These are phyloP conservation scores for Xylaria venustula DNA, from an alignment of 495 filamentous ascomycete species.

Conservation along the genomic window DNA sequence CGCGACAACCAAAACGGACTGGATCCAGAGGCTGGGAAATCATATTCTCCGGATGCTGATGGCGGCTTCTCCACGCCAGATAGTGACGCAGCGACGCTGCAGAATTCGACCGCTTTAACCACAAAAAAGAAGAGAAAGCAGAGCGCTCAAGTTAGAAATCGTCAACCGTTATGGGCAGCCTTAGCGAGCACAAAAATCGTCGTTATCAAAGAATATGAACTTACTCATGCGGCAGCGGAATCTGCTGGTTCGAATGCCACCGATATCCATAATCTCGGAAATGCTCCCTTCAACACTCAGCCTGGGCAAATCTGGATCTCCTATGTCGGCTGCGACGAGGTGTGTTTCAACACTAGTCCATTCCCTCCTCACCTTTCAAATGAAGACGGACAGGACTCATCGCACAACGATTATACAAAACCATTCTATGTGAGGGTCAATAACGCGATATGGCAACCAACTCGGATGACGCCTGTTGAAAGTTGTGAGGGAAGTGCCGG, in stretches of 20 bases:
- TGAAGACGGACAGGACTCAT: conserved; percentile 41
- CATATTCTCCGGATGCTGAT: conserved; percentile 38
- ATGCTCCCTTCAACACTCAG: conserved; percentile 67
- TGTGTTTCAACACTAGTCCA: conserved; percentile 76
- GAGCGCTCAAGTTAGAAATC: conserved; percentile 81
- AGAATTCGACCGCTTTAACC: conserved; percentile 34
- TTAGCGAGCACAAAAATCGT: conserved; percentile 93
- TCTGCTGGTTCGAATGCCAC: conserved; percentile 70
- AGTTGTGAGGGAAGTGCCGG: conserved; percentile 50
- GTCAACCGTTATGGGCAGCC: conserved; percentile 92
- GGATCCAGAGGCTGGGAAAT: conserved; percentile 50
- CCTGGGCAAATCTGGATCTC: conserved; percentile 85
- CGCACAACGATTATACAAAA: conserved; percentile 59
- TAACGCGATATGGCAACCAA: conserved; percentile 83
- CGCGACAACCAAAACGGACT: conserved; percentile 44
- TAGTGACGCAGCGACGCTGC: conserved; percentile 37
- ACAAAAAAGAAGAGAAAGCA: conserved; percentile 86
- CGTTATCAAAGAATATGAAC: conserved; percentile 87
- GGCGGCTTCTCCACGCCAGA: conserved; percentile 45
- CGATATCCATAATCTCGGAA: conserved; percentile 76
- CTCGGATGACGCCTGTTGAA: conserved; percentile 60
- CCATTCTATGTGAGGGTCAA: conserved; percentile 90
- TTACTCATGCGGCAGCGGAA: conserved; percentile 74
- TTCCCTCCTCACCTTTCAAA: conserved; percentile 42
- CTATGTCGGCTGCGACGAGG: conserved; percentile 75